Percentiles rank a stretch among this genome's conserved stretches.
phyloP scores from a whole-genome alignment of 2,329 filamentous ascomycete species.

The Apiospora pterosperma region DNA sequence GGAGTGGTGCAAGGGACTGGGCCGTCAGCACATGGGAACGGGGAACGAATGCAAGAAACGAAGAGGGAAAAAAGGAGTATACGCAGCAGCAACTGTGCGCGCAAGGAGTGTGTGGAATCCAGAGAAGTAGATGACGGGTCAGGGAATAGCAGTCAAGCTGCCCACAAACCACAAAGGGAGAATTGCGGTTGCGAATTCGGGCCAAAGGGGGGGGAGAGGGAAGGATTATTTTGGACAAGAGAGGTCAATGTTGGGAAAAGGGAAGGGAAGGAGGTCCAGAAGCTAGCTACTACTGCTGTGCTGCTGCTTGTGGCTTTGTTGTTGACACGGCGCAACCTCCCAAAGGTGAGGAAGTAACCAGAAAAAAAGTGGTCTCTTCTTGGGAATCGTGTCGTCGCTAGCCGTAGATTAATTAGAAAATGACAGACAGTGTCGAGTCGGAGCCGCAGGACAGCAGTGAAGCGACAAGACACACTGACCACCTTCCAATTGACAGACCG shows the following conservation, averaged over 20 bases:
- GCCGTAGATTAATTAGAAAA: too few relatives aligned
- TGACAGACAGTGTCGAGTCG: not conserved
- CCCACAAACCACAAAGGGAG: constrained; percentile 3
- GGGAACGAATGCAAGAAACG: constrained; percentile 7
- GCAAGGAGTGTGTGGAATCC: constrained; percentile 4
- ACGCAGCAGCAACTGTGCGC: constrained; percentile 2
- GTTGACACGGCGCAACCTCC: constrained; percentile 6
- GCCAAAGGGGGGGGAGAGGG: not conserved
- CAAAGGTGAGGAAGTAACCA: constrained; percentile 5
- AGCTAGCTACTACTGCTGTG: constrained; percentile 10
- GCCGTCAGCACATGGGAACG: constrained; percentile 6
- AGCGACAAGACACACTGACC: constrained; percentile 1
- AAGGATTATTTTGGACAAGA: not conserved
- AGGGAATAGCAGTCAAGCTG: constrained; percentile 4
- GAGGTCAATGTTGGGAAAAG: constrained; percentile 8
- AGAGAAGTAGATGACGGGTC: not conserved
- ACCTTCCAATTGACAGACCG: constrained; percentile 1
- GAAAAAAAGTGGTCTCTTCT: constrained; percentile 6
- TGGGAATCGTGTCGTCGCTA: constrained; percentile 1
- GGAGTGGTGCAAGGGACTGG: not conserved
- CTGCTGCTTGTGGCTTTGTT: constrained; percentile 2
- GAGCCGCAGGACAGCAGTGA: not conserved
- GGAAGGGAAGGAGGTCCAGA: constrained; percentile 13
- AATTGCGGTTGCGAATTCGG: constrained; percentile 3
- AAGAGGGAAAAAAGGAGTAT: not conserved